Percentiles rank a stretch among this genome's conserved stretches.
These are phyloP conservation scores for Oemleria cerasiformis DNA, from an alignment of 306 rosid genomes.

Conservation along the genomic window DNA sequence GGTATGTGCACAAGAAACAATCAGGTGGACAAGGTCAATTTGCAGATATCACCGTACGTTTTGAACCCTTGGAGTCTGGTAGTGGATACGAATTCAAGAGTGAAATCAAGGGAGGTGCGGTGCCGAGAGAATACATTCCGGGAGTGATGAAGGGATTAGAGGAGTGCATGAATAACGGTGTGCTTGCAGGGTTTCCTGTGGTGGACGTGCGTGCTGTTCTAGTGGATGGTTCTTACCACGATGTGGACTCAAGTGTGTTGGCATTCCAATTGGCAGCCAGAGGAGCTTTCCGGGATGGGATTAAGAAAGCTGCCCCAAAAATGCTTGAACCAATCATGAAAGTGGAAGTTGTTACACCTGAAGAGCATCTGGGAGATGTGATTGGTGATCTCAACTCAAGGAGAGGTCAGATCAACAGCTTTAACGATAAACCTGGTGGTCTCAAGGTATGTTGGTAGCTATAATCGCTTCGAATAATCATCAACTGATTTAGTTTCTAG, in stretches of 20 bases:
- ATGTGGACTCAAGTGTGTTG: slow-evolving; percentile 91
- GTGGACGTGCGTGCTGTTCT: slow-evolving; percentile 86
- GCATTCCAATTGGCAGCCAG: slow-evolving; percentile 97
- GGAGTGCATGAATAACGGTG: slow-evolving; percentile 94
- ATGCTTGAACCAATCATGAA: slow-evolving; percentile 97
- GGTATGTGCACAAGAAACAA: slow-evolving; percentile 95
- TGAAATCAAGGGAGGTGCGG: slow-evolving; percentile 97
- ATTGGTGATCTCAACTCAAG: slow-evolving; percentile 98
- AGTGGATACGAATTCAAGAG: slow-evolving; percentile 93
- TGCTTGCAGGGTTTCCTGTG: slow-evolving; percentile 94
- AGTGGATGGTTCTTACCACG: slow-evolving; percentile 86
- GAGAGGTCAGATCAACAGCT: slow-evolving; percentile 96
- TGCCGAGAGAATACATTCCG: slow-evolving; percentile 88
- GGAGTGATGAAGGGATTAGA: slow-evolving; percentile 98
- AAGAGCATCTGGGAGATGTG: slow-evolving; percentile 95
- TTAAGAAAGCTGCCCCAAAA: slow-evolving; percentile 74
- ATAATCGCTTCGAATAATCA: no score
- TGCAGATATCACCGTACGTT: slow-evolving; percentile 85
- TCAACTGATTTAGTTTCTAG: no score
- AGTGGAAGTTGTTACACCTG: slow-evolving; percentile 95
- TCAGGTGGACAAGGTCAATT: slow-evolving; percentile 99
- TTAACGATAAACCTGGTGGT: slow-evolving; percentile 94
- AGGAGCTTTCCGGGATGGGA: slow-evolving; percentile 92
- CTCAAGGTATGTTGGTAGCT: slow-evolving; percentile 61
- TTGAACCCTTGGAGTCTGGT: slow-evolving; percentile 91